Percentiles rank a stretch among this genome's conserved stretches.
These are phyloP conservation scores for Insectozyma bohioensis DNA, from an alignment of 1,139 yeast species.

Conservation along the genomic window DNA sequence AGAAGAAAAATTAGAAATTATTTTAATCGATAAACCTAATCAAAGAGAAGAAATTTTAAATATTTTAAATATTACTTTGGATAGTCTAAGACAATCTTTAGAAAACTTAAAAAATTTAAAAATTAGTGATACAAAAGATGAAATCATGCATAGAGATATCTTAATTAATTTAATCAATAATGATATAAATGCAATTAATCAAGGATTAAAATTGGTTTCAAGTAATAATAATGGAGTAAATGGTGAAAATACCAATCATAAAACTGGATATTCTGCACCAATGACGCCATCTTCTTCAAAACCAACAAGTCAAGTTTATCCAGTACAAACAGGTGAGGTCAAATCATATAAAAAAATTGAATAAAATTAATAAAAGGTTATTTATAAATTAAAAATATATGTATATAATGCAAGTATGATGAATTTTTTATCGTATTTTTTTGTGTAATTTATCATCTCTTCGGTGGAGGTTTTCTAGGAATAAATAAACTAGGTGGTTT, in stretches of 20 bases:
- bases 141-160: conserved; percentile 1
- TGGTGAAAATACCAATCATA: not conserved
- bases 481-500: conserved; percentile 19
- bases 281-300: conserved; percentile 11
- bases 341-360: conserved; percentile 4
- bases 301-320: conserved; percentile 9
- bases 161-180: conserved; percentile 4
- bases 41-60: conserved; percentile 3
- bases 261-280: conserved; percentile 2
- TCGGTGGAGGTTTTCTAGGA: conserved; percentile 15
- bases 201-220: conserved; percentile 11
- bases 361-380: too few species aligned
- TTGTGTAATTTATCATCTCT: not conserved
- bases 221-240: not conserved
- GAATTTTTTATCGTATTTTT: not conserved
- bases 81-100: conserved; percentile 5
- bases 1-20: conserved; percentile 25
- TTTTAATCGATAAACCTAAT: conserved; percentile 17
- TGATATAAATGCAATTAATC: conserved; percentile 11
- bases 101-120: not conserved
- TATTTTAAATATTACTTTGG: conserved; percentile 9
- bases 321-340: conserved; percentile 5
- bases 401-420: not conserved
- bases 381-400: too few species aligned
- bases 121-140: not conserved